Evolutionary conservation across 208 protist genomes (phyloP).

Genomic region (Leishmania guyanensis): DNA sequence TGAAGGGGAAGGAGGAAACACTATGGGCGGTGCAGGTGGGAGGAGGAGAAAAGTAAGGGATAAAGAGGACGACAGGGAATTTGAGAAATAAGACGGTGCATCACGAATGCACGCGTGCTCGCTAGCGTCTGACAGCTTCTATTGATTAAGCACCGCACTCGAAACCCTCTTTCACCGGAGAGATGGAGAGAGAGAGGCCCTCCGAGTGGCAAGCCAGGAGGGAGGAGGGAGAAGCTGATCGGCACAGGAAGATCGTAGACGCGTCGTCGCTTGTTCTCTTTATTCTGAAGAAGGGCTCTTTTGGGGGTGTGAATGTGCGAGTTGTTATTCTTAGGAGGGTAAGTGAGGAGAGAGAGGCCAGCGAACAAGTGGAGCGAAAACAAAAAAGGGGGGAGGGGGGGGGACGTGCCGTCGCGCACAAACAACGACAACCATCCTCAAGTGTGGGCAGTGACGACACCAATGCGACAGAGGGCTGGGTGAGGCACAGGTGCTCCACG

Average conservation of each 20-base stretch:
- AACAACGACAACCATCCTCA: too few species aligned
- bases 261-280: not conserved
- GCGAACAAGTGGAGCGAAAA: not conserved
- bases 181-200: not conserved
- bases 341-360: not conserved
- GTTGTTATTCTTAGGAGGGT: not conserved
- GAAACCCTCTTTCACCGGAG: not conserved
- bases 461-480: not conserved
- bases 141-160: not conserved
- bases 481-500: not conserved
- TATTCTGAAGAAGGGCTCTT: not conserved
- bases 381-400: not conserved
- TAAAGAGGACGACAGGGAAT: constrained; percentile 2
- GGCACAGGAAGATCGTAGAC: not conserved
- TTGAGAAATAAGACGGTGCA: not conserved
- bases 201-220: not conserved
- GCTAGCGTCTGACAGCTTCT: not conserved
- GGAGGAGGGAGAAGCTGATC: not conserved
- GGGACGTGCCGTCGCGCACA: not conserved
- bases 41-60: constrained; percentile 8
- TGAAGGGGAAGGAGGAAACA: not conserved
- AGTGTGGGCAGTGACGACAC: not conserved
- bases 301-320: not conserved
- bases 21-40: not conserved
- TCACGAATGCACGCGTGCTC: not conserved